Conservation (phyloP, 2,329 filamentous ascomycete species). For the Fusarium pseudocircinatum region DNA sequence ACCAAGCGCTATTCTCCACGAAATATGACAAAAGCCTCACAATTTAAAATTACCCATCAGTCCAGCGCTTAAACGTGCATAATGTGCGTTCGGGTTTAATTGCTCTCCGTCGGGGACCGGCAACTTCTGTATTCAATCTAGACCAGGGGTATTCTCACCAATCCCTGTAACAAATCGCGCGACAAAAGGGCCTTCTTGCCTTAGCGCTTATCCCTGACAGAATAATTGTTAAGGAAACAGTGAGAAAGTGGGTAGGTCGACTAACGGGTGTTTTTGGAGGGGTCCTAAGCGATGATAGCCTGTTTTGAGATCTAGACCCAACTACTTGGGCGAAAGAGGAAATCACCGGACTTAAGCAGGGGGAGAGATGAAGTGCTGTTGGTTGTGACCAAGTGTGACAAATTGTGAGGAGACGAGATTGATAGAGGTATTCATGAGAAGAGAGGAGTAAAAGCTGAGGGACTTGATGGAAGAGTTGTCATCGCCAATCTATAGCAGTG, state of each 20-base stretch:
- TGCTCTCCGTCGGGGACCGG: not conserved
- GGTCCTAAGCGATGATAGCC: not conserved
- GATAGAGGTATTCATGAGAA: rapidly evolving
- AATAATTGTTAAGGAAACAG: not conserved
- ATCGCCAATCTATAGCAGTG: not conserved
- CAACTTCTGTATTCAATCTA: slow-evolving; percentile 22
- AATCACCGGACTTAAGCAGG: slow-evolving; percentile 28
- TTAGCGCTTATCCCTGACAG: not conserved
- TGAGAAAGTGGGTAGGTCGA: rapidly evolving
- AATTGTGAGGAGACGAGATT: not conserved
- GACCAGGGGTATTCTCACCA: slow-evolving; percentile 8
- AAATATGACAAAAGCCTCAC: not conserved
- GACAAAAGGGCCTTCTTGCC: slow-evolving; percentile 26
- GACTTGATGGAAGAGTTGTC: not conserved
- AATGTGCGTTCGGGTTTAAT: not conserved
- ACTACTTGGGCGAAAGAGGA: slow-evolving; percentile 17
- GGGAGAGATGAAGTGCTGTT: not conserved
- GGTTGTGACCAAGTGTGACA: not conserved
- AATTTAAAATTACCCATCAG: slow-evolving; percentile 8
- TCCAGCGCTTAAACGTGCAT: slow-evolving; percentile 1
- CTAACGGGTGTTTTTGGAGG: not conserved
- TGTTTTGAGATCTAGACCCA: slow-evolving; percentile 25
- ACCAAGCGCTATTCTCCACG: not conserved
- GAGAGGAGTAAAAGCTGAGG: rapidly evolving
- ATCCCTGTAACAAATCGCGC: slow-evolving; percentile 1